Percentiles rank a stretch among this genome's conserved stretches.
These are phyloP conservation scores for Calonectria pseudoreteaudii DNA, from an alignment of 2,329 filamentous ascomycete genomes.

Conservation along the genomic window DNA sequence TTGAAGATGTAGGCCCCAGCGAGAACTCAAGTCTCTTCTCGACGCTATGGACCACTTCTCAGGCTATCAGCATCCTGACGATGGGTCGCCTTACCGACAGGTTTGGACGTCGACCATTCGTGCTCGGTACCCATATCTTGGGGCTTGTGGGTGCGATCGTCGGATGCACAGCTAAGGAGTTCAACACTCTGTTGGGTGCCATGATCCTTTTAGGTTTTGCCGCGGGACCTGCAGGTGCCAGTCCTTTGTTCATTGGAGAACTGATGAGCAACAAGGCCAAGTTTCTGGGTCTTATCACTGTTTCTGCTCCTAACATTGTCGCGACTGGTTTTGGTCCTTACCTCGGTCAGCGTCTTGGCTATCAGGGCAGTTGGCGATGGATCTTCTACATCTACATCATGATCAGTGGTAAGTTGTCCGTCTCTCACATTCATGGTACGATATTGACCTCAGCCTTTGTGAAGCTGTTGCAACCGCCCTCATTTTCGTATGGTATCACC, in stretches of 20 bases:
- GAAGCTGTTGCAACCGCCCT: neutral
- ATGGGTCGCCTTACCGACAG: neutral
- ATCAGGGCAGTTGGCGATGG: neutral
- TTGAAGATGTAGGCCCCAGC: neutral
- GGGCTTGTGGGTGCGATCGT: neutral
- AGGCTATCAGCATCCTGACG: neutral
- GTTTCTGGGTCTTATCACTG: neutral
- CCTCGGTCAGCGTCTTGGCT: neutral
- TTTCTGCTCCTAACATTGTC: neutral
- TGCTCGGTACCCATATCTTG: neutral
- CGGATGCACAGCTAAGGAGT: neutral
- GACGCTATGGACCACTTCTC: neutral
- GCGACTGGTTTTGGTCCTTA: neutral
- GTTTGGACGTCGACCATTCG: neutral
- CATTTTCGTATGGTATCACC: neutral
- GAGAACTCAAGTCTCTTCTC: neutral
- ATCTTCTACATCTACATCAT: conserved; percentile 2
- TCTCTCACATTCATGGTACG: neutral
- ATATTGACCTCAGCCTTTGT: neutral
- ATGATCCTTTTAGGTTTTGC: neutral
- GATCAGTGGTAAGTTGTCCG: neutral
- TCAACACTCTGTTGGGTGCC: neutral
- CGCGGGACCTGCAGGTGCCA: neutral
- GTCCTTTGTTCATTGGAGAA: neutral
- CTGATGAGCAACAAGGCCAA: neutral